Base-by-base conservation (phyloP, 129 eudicot species). In the Flaveria robusta region DNA sequence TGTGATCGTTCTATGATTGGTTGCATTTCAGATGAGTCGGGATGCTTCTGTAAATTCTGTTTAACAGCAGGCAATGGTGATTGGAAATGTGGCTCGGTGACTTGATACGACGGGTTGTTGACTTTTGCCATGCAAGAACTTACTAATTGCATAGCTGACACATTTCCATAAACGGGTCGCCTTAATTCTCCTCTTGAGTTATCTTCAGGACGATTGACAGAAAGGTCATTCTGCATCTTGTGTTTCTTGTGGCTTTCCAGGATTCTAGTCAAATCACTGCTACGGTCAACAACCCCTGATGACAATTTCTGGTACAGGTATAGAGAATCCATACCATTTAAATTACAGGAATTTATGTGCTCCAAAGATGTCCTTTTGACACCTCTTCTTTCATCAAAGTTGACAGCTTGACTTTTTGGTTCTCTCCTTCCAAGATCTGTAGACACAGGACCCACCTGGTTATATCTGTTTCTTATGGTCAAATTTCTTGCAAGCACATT, bases 401-500 rank as follows among this genome's bases (percentile, higher is more conserved):
- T 84, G 45, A 56, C 70, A 46, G 59, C 51, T 16, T 75, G 47
- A 45, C 81, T 46, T 1, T 34, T 55, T 15, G 46, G 60, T 64
- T 75, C 72, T 27, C 52, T 62, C 56, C 43, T 70, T 46, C 77
- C 69, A 20, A 83, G 12, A 24, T 69, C 41, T 72, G 76, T 65
- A 45, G 26, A 56, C 16, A 16, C 58, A 62, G 74, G 81, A 72
- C 74, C 64, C 77, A 71, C 78, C 29, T 77, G 81, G 58, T 18
- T 79, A 65, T 47, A 79, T 50, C 79, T 79, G 75, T 64, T 76
- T 31, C 77, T 78, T 79, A 77, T 67, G 46, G 47, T 85, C 77
- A 85, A 15, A 65, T 63, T 81, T 84, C 86, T 85, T 51, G 92
- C 88, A 37, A 89, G 83, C 72, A 72, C 66, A 81, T 86, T 84